Percentiles rank a stretch among this genome's conserved stretches.
phyloP scores from a whole-genome alignment of 768 basidiomycete genomes.

The Boletus reticulatus region DNA sequence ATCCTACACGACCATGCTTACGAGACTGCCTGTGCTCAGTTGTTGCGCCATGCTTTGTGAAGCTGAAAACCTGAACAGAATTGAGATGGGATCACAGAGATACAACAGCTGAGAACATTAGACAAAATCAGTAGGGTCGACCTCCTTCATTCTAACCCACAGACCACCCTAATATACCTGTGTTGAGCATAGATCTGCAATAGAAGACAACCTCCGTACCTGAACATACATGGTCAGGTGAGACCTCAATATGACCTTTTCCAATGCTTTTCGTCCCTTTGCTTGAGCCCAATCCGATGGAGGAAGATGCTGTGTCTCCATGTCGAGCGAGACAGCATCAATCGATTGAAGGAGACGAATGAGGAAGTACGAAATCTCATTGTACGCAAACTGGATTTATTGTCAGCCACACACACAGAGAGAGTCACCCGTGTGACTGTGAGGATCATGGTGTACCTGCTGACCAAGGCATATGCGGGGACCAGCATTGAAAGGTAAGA shows the following conservation, averaged over 20 bases:
- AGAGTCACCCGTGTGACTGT: no score
- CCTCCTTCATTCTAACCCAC: slow-evolving; percentile 27
- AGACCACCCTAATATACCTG: slow-evolving; percentile 27
- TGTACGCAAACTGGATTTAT: slow-evolving; percentile 48
- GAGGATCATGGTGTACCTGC: slow-evolving; percentile 50
- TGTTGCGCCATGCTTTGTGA: no score
- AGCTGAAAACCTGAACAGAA: no score
- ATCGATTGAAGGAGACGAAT: slow-evolving; percentile 51
- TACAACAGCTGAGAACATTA: no score
- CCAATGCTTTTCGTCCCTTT: slow-evolving; percentile 36
- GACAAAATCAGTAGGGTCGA: neutral
- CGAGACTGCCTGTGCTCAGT: no score
- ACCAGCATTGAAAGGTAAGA: slow-evolving; percentile 67
- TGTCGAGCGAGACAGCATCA: slow-evolving; percentile 39
- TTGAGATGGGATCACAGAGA: no score
- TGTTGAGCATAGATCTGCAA: slow-evolving; percentile 47
- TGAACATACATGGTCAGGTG: slow-evolving; percentile 44
- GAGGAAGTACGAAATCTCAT: slow-evolving; percentile 54
- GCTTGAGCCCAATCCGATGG: slow-evolving; percentile 34
- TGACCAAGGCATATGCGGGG: slow-evolving; percentile 63
- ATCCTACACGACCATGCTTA: no score
- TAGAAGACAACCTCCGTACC: slow-evolving; percentile 40
- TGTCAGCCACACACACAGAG: neutral
- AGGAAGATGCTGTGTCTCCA: slow-evolving; percentile 34
- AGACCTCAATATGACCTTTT: slow-evolving; percentile 38